phyloP scores from a whole-genome alignment of 176 grass and related monocot genomes.

The Cymbopogon citratus region DNA sequence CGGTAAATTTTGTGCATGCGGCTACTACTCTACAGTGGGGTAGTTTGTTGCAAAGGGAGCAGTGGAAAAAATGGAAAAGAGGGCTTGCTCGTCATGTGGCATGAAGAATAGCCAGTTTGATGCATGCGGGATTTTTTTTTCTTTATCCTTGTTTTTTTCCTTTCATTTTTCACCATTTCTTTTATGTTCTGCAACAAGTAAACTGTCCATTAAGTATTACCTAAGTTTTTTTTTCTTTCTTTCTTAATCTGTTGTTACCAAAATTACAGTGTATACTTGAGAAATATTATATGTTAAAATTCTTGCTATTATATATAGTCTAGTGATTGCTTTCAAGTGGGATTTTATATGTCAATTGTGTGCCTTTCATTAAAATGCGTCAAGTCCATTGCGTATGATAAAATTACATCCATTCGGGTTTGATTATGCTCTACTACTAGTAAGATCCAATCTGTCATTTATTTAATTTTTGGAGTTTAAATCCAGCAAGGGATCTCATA shows the following conservation, averaged over 20 bases:
- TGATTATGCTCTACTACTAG: slow-evolving; percentile 6
- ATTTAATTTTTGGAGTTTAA: slow-evolving; percentile 18
- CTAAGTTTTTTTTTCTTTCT: slow-evolving; percentile 43
- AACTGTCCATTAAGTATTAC: slow-evolving; percentile 61
- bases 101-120: slow-evolving; percentile 26
- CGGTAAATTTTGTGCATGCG: slow-evolving; percentile 23
- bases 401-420: background rate
- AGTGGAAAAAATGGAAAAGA: slow-evolving; percentile 4
- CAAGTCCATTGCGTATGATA: background rate
- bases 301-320: slow-evolving; percentile 17
- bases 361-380: background rate
- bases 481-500: slow-evolving; percentile 10
- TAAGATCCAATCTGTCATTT: slow-evolving; percentile 23
- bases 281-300: slow-evolving; percentile 47
- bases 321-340: slow-evolving; percentile 18
- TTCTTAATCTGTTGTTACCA: slow-evolving; percentile 38
- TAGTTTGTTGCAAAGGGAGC: slow-evolving; percentile 22
- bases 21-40: slow-evolving; percentile 29
- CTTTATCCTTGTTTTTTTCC: background rate
- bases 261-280: slow-evolving; percentile 60
- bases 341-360: background rate
- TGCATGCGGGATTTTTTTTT: slow-evolving; percentile 30
- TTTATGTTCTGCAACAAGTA: slow-evolving; percentile 27
- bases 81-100: slow-evolving; percentile 24
- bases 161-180: background rate